Base-by-base conservation (phyloP, 345 rosid species). In the Corchorus olitorius region DNA sequence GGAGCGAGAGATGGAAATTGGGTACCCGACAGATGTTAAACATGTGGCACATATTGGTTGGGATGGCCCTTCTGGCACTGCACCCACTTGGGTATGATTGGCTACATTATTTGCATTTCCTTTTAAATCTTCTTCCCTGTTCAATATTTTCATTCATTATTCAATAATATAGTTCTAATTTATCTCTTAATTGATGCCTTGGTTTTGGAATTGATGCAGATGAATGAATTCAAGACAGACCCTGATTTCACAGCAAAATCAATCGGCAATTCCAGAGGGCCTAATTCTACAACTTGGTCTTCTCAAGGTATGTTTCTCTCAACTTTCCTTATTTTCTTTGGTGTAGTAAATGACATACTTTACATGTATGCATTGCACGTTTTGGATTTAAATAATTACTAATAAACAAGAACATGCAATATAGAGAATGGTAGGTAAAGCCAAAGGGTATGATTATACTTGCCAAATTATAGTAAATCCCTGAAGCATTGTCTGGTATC, bases 11-110 rank as follows among this genome's bases (percentile, higher is more conserved):
- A 83, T 88, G 89, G 90, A 95, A 80, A 95, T 95, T 81, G 98
- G 99, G 85, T 90, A 83, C 70, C 99, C 97, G 6, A 93, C 98
- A 74, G 97, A 95, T 85, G 98, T 95, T 33, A 95, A 92, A 82
- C 99, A 95, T 77, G 94, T 93, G 78, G 92, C 98, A 55, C 97
- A 93, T 73, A 89, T 95, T 67, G 98, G 98, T 1, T 90, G 90
- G 96, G 97, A 95, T 50, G 93, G 96, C 50, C 78, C 84, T 62
- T 86, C 97, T 78, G 89, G 92, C 43, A 78, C 74, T 81, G 87
- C 92, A 43, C 99, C 99, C 64, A 89, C 84, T 79, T 95, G 99
- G 98, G 99, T 93, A 86, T 78, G 94, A 27, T 80, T 53, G 37
- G 70, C 37, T 22, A 65, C 11, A 53, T 64, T 16, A 34, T 43